Conservation (phyloP, 73 alveolate species). For the Symbiodinium pilosum region DNA sequence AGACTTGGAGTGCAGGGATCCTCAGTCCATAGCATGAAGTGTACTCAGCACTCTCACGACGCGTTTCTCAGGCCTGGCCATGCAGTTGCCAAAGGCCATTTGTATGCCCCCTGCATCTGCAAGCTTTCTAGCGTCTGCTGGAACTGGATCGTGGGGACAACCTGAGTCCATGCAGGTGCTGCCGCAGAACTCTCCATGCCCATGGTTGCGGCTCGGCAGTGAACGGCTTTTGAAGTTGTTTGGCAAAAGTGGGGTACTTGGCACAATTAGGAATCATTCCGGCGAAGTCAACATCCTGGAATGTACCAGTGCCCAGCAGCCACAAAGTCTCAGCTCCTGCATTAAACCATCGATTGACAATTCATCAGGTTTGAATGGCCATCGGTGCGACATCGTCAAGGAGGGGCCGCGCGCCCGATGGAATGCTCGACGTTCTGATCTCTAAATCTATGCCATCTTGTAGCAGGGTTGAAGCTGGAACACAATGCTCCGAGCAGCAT, state of each 20-base stretch:
- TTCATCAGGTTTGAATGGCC: constrained; percentile 40
- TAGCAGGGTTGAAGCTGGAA: neutral
- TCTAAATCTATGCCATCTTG: too few species aligned
- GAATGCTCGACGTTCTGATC: too few species aligned
- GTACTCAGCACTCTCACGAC: too few species aligned
- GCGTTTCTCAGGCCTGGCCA: neutral
- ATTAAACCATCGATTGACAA: neutral
- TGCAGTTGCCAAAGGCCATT: constrained; percentile 4
- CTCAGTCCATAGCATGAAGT: neutral
- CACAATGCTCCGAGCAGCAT: neutral
- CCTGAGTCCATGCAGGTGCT: neutral
- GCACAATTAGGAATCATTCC: constrained; percentile 51
- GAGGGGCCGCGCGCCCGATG: too few species aligned
- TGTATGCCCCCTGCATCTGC: too few species aligned
- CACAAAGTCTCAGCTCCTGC: too few species aligned
- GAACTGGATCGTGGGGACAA: too few species aligned
- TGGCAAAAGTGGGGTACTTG: too few species aligned
- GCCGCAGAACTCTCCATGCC: constrained; percentile 65
- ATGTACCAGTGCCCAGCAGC: neutral
- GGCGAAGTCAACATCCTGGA: constrained; percentile 43
- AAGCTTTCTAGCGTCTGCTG: too few species aligned
- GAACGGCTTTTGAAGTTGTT: too few species aligned
- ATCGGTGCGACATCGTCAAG: constrained; percentile 48
- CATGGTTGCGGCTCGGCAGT: constrained; percentile 25
- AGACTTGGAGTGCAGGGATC: constrained; percentile 4